These are phyloP conservation scores for Pisolithus thermaeus DNA, from an alignment of 1,284 basidiomycete genomes.

Conservation along the genomic window DNA sequence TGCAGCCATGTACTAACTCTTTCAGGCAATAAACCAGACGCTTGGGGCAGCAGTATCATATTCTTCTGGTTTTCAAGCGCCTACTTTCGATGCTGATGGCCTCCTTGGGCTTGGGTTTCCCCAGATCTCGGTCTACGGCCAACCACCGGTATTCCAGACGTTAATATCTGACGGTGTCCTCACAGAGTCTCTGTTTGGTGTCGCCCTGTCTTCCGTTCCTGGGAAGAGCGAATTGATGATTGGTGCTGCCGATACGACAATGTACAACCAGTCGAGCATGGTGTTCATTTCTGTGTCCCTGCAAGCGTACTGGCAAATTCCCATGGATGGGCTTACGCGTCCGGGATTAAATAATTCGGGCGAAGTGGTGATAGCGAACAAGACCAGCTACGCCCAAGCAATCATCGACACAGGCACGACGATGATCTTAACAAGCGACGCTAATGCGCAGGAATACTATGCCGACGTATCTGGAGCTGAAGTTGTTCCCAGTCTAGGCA, in stretches of 20 bases:
- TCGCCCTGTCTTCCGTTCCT: conserved; percentile 40
- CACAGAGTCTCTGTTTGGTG: conserved; percentile 42
- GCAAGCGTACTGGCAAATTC: conserved; percentile 26
- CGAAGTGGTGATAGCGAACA: conserved; percentile 20
- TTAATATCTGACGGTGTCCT: conserved; percentile 35
- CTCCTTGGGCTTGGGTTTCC: conserved; percentile 44
- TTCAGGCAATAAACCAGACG: conserved; percentile 33
- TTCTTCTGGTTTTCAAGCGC: conserved; percentile 33
- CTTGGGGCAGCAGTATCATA: conserved; percentile 42
- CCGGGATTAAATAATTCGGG: conserved; percentile 15
- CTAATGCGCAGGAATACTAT: conserved; percentile 19
- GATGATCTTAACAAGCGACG: conserved; percentile 24
- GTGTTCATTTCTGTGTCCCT: conserved; percentile 25
- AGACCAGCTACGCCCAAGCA: conserved; percentile 24
- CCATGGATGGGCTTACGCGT: conserved; percentile 21
- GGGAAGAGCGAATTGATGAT: conserved; percentile 45
- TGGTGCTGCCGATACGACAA: conserved; percentile 42
- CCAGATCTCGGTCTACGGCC: conserved; percentile 30
- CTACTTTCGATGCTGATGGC: conserved; percentile 41
- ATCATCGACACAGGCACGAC: conserved; percentile 28
- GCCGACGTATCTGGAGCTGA: conserved; percentile 21
- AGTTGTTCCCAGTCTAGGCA: conserved; percentile 10
- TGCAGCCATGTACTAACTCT: neutral
- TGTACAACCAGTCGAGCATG: conserved; percentile 36
- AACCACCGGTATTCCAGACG: conserved; percentile 43